Base-by-base conservation (phyloP, 2,329 filamentous ascomycete genomes). In the Alternaria sp. region DNA sequence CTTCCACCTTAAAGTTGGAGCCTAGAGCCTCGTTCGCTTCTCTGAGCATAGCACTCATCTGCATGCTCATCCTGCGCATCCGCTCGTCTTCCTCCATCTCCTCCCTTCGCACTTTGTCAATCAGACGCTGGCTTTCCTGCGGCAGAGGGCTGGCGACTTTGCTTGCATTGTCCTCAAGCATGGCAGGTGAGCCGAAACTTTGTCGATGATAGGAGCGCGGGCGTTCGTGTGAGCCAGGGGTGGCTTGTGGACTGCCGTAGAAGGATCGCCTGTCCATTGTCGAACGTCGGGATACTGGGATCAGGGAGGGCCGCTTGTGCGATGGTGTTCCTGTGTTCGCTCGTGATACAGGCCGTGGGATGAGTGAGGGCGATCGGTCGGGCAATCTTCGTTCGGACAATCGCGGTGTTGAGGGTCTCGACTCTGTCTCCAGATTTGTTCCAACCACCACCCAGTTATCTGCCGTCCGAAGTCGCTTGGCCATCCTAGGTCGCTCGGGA, bases 11-110 rank as follows among this genome's bases (percentile, higher is more conserved):
- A 26, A 82, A 73, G 62, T 81, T 84, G 19, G 80, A 83, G 7
- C 83, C 94, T 17, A 99, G 81, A 2, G 96, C 96, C 78, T 96
- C 91, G 71, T 91, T 91, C 1, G 94, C 96, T 79, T 98, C 91
- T 2, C 90, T 86, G 58, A 99, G 96, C 91, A 99, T 93, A 32
- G 90, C 91, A 74, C 91, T 88, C 51, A 98, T 83, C 71, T 91
- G 89, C 51, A 88, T 85, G 76, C 96, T 96, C 80, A 98, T 89
- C 25, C 90, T 88, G 52, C 89, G 89, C 70, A 98, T 91, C 56
- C 91, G 89, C 46, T 90, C 88, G 70, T 98, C 93, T 8, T 92
- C 87, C 70, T 94, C 90, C 49, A 89, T 85, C 72, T 97, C 93
- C 61, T 92, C 91, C 54, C 88, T 87, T 23, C 89, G 85, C 68